These are phyloP conservation scores for Talaromyces borbonicus DNA, from an alignment of 495 filamentous ascomycete species.

Conservation along the genomic window DNA sequence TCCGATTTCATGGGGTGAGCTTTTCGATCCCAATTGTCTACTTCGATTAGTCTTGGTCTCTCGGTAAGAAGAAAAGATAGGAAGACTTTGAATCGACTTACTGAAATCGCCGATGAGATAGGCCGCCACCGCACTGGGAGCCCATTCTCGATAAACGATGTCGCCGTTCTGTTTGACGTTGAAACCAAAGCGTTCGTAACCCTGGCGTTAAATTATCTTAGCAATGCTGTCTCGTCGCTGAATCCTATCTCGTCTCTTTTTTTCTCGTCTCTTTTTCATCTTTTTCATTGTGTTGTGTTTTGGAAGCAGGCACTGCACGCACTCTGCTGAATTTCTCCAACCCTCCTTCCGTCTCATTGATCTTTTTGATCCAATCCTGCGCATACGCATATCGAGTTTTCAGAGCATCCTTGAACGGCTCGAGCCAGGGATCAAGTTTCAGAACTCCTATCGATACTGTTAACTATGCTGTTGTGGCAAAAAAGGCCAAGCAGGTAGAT, in stretches of 20 bases:
- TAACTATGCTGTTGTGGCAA: not conserved
- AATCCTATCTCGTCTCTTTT: too few relatives aligned
- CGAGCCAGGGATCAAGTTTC: conserved; percentile 81
- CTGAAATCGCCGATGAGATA: conserved; percentile 96
- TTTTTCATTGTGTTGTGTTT: too few relatives aligned
- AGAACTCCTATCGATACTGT: conserved; percentile 56
- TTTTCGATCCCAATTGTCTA: conserved; percentile 80
- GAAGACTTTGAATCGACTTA: too few relatives aligned
- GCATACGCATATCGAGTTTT: conserved; percentile 68
- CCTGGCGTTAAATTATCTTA: too few relatives aligned
- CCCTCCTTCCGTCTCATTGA: conserved; percentile 78
- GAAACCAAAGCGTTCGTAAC: conserved; percentile 78
- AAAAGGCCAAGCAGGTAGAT: too few relatives aligned
- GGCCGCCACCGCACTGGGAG: conserved; percentile 74
- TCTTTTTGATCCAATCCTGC: conserved; percentile 77
- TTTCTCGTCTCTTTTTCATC: too few relatives aligned
- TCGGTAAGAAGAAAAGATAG: not conserved
- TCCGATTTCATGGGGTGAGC: conserved; percentile 80
- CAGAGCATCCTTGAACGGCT: conserved; percentile 70
- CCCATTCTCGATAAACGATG: conserved; percentile 93
- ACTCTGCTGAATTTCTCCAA: conserved; percentile 88
- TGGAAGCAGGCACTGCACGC: not conserved
- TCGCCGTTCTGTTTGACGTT: conserved; percentile 69
- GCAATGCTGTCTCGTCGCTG: too few relatives aligned
- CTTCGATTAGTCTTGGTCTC: conserved; percentile 13